Evolutionary conservation across 805 yeast genomes (phyloP).

Genomic region (Candida ipomoeae): DNA sequence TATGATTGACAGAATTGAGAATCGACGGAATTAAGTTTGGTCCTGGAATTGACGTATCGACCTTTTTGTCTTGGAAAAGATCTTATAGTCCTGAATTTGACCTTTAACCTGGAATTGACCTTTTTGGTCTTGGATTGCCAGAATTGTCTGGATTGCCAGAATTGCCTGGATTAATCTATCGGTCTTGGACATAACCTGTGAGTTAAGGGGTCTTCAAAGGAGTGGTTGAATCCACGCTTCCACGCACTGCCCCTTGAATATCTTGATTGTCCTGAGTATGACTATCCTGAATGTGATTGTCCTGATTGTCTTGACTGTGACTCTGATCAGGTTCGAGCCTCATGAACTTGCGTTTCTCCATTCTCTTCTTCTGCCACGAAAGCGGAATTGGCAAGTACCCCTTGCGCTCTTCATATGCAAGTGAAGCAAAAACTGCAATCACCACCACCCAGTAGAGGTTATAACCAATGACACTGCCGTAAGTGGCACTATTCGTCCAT

Average conservation of each 20-base stretch:
- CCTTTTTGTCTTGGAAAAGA: too few relatives aligned
- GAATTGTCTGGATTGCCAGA: too few relatives aligned
- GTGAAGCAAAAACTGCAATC: constrained; percentile 41
- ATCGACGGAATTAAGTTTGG: too few relatives aligned
- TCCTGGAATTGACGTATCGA: background rate
- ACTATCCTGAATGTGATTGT: too few relatives aligned
- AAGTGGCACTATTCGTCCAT: constrained; percentile 93
- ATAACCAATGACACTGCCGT: constrained; percentile 77
- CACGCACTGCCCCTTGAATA: constrained; percentile 9
- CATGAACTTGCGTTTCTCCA: constrained; percentile 6
- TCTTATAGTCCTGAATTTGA: too few relatives aligned
- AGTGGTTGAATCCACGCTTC: constrained; percentile 25
- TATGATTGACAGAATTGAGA: too few relatives aligned
- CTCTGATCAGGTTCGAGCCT: background rate
- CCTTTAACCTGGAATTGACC: too few relatives aligned
- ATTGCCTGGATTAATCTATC: too few relatives aligned
- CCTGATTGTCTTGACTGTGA: too few relatives aligned
- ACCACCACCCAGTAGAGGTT: constrained; percentile 62
- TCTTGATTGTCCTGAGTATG: background rate
- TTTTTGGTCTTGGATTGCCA: too few relatives aligned
- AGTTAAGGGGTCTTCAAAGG: constrained; percentile 18
- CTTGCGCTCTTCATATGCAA: constrained; percentile 46
- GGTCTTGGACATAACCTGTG: too few relatives aligned
- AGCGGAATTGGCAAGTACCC: constrained; percentile 50
- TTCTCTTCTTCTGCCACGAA: constrained; percentile 15